Base-by-base conservation (phyloP, 176 grass and related monocot genomes). In the Puya raimondii region DNA sequence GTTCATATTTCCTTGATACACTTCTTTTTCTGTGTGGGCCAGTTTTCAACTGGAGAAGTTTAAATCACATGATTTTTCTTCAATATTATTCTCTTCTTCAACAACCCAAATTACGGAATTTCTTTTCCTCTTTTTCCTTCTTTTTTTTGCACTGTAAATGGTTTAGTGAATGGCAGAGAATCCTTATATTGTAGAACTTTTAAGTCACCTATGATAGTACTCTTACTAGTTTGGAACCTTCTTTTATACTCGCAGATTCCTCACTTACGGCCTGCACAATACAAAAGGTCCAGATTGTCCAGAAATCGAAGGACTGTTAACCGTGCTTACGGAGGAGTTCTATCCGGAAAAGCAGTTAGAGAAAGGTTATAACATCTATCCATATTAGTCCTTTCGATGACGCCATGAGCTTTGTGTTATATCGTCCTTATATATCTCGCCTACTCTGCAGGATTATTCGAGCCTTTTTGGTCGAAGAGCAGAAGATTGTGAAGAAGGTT, bases 401-500 rank as follows among this genome's bases (percentile, higher is more conserved):
- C 0, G 25, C 12, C n/a, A 10, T 17, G 12, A 22, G 49, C 9
- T 12, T 20, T 16, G 16, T 54, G 2, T 21, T 64, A 64, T 33
- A 74, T 51, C 7, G 0, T 0, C 10, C 21, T 70, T 27, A 9
- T 10, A 23, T 12, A 22, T 49, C 8, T 0, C 1, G 12, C 3
- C 23, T 18, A 10, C 21, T 49, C 52, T 72, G 57, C 77, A 96
- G 88, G 85, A 96, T 91, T 76, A 96, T 91, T 16, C 73, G 88
- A 27, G 92, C 92, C 20, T 96, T 96, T 65, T 70, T 96, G 75
- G 91, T 96, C 48, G 92, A 96, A 84, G 92, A 91, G 85, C 88
- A 96, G 85, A 96, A 96, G 78, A 96, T 96, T 78, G 92, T 96
- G 74, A 96, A 96, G 85, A 96, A 96, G 52, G 88, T 96, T 64